Base-by-base conservation (phyloP, 352 stramenopile genomes). In the Phytophthora sojae region DNA sequence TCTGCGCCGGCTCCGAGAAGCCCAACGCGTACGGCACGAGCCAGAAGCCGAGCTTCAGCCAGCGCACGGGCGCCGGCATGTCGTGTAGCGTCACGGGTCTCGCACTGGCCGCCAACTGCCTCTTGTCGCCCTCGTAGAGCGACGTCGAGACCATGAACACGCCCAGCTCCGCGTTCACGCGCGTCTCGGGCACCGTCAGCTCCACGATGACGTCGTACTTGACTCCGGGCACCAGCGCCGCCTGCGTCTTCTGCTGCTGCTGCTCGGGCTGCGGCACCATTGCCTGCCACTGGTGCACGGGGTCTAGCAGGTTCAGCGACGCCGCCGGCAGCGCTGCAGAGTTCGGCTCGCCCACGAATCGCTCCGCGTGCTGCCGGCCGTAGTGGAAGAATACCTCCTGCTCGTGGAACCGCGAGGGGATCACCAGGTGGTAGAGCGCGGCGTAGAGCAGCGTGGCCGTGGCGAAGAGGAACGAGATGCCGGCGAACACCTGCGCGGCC, bases 121-220 rank as follows among this genome's bases (percentile, higher is more conserved):
- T 61, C 60, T 82, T 61, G 49, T 58, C 62, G 17, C 62, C 45
- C 14, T 58, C 44, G n/a, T 50, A 63, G 7, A 93, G 69, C 67
- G 65, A 73, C 12, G 86, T 93, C 4, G 67, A 49, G 35, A 95
- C 71, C 88, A 95, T 95, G 52, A 95, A 95, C 71, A 93, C 83
- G 30, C 88, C 88, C 15, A 93, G 80, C 29, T 87, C 78, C n/a
- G 68, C 77, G 64, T 95, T 95, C 26, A 63, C 67, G 11, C 56
- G 66, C 12, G 85, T 89, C 61, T 93, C 83, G 15, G 86, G 85
- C 68, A 94, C 67, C 19, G 80, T 81, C 6, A 95, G 79, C 64
- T 94, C 86, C 35, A 95, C 71, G 29, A 91, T 86, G 25, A 95
- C 75, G 66, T 95, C 88, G 76, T 95, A 94, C 73, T 81, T 93